phyloP scores from a whole-genome alignment of 305 asterid genomes.

The Rubia peregrina region DNA sequence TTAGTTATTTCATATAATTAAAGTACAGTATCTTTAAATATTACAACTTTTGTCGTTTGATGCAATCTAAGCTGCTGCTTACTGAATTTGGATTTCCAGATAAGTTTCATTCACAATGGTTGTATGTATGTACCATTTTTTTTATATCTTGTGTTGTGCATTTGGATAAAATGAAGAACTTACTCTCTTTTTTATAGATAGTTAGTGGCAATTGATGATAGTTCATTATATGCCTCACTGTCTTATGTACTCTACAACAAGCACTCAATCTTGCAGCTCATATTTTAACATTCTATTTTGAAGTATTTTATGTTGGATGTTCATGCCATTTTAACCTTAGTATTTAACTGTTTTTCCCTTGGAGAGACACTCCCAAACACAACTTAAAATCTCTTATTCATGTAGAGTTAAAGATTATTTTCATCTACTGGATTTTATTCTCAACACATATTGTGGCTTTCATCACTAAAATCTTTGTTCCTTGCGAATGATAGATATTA shows the following conservation, averaged over 20 bases:
- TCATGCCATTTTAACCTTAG: neutral
- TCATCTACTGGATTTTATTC: neutral
- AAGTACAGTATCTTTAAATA: no score
- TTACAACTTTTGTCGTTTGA: no score
- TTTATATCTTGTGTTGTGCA: no score
- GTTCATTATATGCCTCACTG: neutral
- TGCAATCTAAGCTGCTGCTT: no score
- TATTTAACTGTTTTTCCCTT: neutral
- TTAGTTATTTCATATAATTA: no score
- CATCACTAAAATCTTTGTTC: neutral
- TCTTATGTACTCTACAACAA: neutral
- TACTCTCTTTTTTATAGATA: no score
- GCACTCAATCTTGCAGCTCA: neutral
- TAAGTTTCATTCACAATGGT: no score
- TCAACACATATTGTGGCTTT: neutral
- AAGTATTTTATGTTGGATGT: neutral
- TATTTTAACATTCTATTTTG: neutral
- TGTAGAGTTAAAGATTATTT: neutral
- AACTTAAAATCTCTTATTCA: neutral
- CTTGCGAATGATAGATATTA: neutral
- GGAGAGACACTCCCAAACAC: neutral
- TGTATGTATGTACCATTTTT: no score
- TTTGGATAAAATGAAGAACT: no score
- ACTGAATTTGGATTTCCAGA: no score
- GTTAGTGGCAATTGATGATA: no score